Base-by-base conservation (phyloP, 2,329 filamentous ascomycete genomes). In the Fusarium sp. region DNA sequence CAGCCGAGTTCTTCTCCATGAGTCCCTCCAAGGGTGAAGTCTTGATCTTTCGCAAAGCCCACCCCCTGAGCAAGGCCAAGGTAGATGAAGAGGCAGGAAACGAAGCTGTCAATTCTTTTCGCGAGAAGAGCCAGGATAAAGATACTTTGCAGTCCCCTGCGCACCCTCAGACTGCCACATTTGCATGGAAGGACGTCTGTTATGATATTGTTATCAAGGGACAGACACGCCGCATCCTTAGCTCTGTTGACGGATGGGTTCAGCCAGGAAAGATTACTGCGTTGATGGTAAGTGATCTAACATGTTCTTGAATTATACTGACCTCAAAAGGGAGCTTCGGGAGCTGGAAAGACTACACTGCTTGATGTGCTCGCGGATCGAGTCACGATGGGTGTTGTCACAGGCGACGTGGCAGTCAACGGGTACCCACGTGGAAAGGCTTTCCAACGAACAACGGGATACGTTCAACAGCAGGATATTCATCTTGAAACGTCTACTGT, bases 401-500 rank as follows among this genome's bases (percentile, higher is more conserved):
- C 89, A 1, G 94, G 94, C 59, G 92, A 95, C 70, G 95, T 96
- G 90, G 81, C 88, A 6, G 87, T 90, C 8, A 85, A 89, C 66
- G 88, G 87, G 8, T 87, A 86, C 37, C 89, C 88, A 27, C 89
- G 93, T 40, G 93, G 95, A 74, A 86, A 87, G 8, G 93, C 92
- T 0, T 96, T 97, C 87, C 94, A 96, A 81, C 91, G 94, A 63
- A 95, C 94, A 83, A 96, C 93, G 0, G 94, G 94, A 47, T 96
- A 96, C 75, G 94, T 94, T n/a, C 93, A 96, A 80, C 94, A 97
- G 80, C 93, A 96, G 78, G 94, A 97, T 87, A 87, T 97, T 7
- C 94, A 97, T 80, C 86, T 70, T 3, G 56, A 54, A 8, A 71
- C 69, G 0, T 57, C 34, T 95, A 94, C 0, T 89, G 91, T 97